Percentiles rank a stretch among this genome's conserved stretches.
Conservation (phyloP, 1,284 basidiomycete species). For the Naganishia sp. region DNA sequence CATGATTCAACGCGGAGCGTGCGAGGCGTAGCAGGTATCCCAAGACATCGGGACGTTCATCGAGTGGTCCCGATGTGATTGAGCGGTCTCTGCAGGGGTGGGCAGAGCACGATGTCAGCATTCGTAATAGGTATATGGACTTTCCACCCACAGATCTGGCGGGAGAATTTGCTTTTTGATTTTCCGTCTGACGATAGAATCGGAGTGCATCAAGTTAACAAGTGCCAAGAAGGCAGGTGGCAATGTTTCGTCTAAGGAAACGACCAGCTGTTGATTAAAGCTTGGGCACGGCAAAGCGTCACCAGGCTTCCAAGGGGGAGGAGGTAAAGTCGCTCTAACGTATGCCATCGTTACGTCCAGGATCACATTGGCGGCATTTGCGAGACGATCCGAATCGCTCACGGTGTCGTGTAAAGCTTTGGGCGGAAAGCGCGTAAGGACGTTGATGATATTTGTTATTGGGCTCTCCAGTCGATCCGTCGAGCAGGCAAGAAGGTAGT, state of each 20-base stretch:
- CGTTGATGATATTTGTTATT: slow-evolving; percentile 44
- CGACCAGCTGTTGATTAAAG: slow-evolving; percentile 36
- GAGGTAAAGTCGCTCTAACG: slow-evolving; percentile 39
- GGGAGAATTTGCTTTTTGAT: slow-evolving; percentile 71
- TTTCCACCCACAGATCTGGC: slow-evolving; percentile 59
- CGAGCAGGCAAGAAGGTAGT: slow-evolving; percentile 40
- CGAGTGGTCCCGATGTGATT: slow-evolving; percentile 60
- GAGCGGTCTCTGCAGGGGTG: slow-evolving; percentile 64
- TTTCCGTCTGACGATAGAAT: slow-evolving; percentile 61
- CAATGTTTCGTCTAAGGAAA: slow-evolving; percentile 62
- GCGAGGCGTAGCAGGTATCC: slow-evolving; percentile 79
- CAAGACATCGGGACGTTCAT: slow-evolving; percentile 68
- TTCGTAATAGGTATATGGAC: not conserved
- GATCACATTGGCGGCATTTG: slow-evolving; percentile 24
- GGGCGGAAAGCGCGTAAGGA: slow-evolving; percentile 41
- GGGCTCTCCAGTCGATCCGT: slow-evolving; percentile 43
- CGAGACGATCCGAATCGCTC: slow-evolving; percentile 32
- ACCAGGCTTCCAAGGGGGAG: slow-evolving; percentile 28
- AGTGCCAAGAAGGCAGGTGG: slow-evolving; percentile 73
- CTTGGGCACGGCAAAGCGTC: slow-evolving; percentile 2
- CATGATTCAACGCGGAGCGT: slow-evolving; percentile 67
- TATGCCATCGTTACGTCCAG: slow-evolving; percentile 29
- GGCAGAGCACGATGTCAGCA: not conserved
- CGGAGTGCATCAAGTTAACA: slow-evolving; percentile 66
- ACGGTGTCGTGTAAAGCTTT: slow-evolving; percentile 35